Evolutionary conservation across 2,329 filamentous ascomycete genomes (phyloP).

Genomic region (Triangularia verruculosa): DNA sequence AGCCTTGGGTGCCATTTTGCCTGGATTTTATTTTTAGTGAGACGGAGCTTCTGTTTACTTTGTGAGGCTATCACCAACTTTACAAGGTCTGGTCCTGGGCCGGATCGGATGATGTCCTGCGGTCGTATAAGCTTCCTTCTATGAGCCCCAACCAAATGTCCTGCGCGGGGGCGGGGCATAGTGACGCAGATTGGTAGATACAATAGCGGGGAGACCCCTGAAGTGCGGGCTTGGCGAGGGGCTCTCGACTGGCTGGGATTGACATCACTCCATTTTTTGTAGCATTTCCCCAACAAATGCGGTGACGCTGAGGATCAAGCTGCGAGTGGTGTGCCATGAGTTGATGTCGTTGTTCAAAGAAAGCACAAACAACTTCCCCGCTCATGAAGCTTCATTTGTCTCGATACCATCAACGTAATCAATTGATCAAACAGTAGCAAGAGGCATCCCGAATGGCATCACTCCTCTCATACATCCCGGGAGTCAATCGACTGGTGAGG

Average conservation of each 20-base stretch:
- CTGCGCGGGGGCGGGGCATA: background rate
- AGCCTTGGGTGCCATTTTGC: constrained; percentile 77
- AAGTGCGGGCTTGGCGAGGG: background rate
- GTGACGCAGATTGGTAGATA: background rate
- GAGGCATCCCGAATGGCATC: constrained; percentile 22
- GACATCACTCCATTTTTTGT: constrained; percentile 20
- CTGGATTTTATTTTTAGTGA: background rate
- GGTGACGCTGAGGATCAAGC: background rate
- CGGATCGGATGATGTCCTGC: background rate
- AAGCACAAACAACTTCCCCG: background rate
- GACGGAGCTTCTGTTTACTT: background rate
- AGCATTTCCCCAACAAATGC: constrained; percentile 12
- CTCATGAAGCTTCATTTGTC: background rate
- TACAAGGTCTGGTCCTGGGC: background rate
- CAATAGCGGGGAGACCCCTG: constrained; percentile 5
- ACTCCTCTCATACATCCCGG: constrained; percentile 32
- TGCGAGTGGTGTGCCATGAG: background rate
- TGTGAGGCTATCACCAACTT: background rate
- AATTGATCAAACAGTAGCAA: background rate
- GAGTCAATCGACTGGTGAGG: constrained; percentile 31
- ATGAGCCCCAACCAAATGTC: background rate
- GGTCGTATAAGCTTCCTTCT: background rate
- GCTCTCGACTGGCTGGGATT: constrained; percentile 7
- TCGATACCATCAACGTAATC: background rate
- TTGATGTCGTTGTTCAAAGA: background rate